Percentiles rank a stretch among this genome's conserved stretches.
These are phyloP conservation scores for Microdochium trichocladiopsis DNA, from an alignment of 2,329 filamentous ascomycete genomes.

Conservation along the genomic window DNA sequence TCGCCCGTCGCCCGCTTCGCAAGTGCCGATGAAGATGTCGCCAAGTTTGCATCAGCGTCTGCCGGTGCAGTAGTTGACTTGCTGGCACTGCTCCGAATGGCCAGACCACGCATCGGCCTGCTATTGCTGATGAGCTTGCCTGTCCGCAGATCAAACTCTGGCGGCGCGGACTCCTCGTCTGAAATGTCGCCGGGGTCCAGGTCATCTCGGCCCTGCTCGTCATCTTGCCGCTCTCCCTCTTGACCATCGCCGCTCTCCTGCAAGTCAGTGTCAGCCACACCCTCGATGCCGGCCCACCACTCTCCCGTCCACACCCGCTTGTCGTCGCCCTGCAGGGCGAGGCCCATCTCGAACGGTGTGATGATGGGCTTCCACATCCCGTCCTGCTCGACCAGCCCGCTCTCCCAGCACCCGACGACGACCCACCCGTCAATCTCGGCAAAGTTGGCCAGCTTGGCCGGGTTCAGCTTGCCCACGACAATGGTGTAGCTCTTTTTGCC, in stretches of 20 bases:
- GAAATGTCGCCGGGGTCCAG: constrained; percentile 31
- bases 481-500: constrained; percentile 96
- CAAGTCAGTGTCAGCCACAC: constrained; percentile 33
- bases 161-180: constrained; percentile 70
- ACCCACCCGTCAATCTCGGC: constrained; percentile 94
- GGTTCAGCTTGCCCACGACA: constrained; percentile 93
- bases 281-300: constrained; percentile 84
- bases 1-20: constrained; percentile 57
- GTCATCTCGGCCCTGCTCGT: constrained; percentile 5
- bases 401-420: constrained; percentile 97
- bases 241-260: constrained; percentile 12
- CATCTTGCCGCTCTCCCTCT: constrained; percentile 4
- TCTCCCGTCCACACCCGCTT: constrained; percentile 77
- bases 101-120: constrained; percentile 59
- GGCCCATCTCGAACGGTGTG: constrained; percentile 86
- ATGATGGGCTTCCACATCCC: constrained; percentile 85
- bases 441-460: constrained; percentile 95
- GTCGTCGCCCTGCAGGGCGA: constrained; percentile 69
- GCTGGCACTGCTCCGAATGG: constrained; percentile 23
- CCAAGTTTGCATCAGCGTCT: too few relatives aligned
- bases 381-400: constrained; percentile 80
- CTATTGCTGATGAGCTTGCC: constrained; percentile 75
- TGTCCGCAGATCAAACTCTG: constrained; percentile 88
- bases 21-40: constrained; percentile 43
- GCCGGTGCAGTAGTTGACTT: constrained; percentile 3